Conservation (phyloP, 1,139 yeast species). For the Hemisphaericaspora subhashii region DNA sequence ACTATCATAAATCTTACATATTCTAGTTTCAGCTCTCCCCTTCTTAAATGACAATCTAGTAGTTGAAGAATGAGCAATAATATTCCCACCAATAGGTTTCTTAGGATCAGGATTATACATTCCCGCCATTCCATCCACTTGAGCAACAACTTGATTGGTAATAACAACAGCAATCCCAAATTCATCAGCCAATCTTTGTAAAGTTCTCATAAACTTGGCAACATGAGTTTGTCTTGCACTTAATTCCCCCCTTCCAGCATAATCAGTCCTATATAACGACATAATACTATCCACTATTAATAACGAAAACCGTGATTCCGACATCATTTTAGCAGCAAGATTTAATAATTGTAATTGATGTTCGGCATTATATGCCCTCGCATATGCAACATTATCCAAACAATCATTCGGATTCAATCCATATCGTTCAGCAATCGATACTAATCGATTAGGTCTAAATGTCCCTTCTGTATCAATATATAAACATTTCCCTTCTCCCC, state of each 20-base stretch:
- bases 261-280: constrained; percentile 95
- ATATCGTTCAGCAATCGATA: constrained; percentile 87
- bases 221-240: constrained; percentile 94
- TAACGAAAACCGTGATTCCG: constrained; percentile 79
- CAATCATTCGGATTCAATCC: constrained; percentile 96
- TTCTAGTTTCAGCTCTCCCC: constrained; percentile 89
- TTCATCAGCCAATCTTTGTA: constrained; percentile 94
- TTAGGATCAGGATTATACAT: constrained; percentile 96
- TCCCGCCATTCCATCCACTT: constrained; percentile 86
- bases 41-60: constrained; percentile 87
- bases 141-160: constrained; percentile 97
- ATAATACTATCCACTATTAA: constrained; percentile 93
- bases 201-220: constrained; percentile 87
- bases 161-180: constrained; percentile 98
- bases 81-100: constrained; percentile 98
- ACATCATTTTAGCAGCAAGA: constrained; percentile 96
- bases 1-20: constrained; percentile 91
- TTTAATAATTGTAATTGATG: constrained; percentile 86
- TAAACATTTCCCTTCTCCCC: constrained; percentile 97
- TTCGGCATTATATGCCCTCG: constrained; percentile 95
- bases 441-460: constrained; percentile 86
- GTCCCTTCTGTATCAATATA: constrained; percentile 98
- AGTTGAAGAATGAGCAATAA: constrained; percentile 95
- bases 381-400: constrained; percentile 94
- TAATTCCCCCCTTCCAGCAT: constrained; percentile 92